Conservation (phyloP, 257 asterid genomes). For the Solanum sejunctum region DNA sequence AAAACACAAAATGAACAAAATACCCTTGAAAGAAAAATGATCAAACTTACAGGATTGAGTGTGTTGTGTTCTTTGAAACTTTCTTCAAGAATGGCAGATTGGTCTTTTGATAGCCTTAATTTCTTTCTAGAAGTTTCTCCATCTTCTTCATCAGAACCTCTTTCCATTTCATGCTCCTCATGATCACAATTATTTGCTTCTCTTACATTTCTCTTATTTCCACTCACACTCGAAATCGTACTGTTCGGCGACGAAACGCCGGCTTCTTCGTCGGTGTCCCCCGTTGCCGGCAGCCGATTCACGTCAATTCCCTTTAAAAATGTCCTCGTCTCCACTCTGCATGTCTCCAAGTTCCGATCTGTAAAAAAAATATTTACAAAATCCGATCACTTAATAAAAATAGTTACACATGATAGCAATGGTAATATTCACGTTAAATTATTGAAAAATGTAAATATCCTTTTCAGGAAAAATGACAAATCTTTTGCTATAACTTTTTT, state of each 20-base stretch:
- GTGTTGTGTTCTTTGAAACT: slow-evolving; percentile 79
- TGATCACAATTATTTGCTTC: slow-evolving; percentile 25
- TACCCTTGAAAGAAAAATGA: background rate
- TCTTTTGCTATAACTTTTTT: too few relatives aligned
- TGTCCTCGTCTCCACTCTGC: slow-evolving; percentile 38
- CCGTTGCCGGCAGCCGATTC: slow-evolving; percentile 40
- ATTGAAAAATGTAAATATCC: background rate
- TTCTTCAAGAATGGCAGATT: slow-evolving; percentile 73
- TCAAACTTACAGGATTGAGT: slow-evolving; percentile 54
- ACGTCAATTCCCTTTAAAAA: slow-evolving; percentile 66
- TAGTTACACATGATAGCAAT: background rate
- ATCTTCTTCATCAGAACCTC: slow-evolving; percentile 70
- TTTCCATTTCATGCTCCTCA: slow-evolving; percentile 38
- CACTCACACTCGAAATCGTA: slow-evolving; percentile 62
- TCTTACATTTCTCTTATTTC: slow-evolving; percentile 52
- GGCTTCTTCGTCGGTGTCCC: slow-evolving; percentile 41
- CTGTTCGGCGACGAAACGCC: slow-evolving; percentile 80
- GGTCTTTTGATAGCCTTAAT: slow-evolving; percentile 59
- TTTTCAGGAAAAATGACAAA: too few relatives aligned
- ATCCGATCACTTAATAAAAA: background rate
- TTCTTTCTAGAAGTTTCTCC: slow-evolving; percentile 62
- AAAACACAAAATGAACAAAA: background rate
- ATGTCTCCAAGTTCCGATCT: slow-evolving; percentile 27
- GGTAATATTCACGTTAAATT: background rate
- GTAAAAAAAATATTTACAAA: background rate